These are phyloP conservation scores for Flammula alnicola DNA, from an alignment of 1,284 basidiomycete genomes.

Conservation along the genomic window DNA sequence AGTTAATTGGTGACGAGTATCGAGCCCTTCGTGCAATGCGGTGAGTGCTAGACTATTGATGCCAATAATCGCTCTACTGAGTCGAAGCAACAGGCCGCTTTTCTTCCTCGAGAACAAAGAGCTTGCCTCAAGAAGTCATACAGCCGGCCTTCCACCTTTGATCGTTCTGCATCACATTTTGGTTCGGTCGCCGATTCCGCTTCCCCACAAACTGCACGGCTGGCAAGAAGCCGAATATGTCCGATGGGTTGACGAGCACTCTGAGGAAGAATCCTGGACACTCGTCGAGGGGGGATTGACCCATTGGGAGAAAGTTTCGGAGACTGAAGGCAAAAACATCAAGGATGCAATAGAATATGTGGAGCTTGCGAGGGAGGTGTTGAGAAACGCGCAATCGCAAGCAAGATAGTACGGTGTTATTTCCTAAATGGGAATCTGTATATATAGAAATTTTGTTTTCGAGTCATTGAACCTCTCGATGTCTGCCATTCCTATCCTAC, in stretches of 20 bases:
- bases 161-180: conserved; percentile 91
- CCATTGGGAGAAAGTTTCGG: conserved; percentile 74
- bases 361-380: conserved; percentile 62
- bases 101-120: conserved; percentile 83
- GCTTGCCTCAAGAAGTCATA: conserved; percentile 68
- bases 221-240: conserved; percentile 96
- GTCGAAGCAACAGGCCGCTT: conserved; percentile 62
- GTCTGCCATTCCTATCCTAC: conserved; percentile 20
- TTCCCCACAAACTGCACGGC: conserved; percentile 86
- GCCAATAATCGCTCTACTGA: conserved; percentile 6
- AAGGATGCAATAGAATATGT: conserved; percentile 60
- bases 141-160: conserved; percentile 76
- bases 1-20: conserved; percentile 82
- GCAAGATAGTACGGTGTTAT: conserved; percentile 4
- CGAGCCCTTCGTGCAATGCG: conserved; percentile 79
- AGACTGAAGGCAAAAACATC: conserved; percentile 51
- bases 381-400: conserved; percentile 35
- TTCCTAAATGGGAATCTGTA: conserved; percentile 14
- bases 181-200: conserved; percentile 82
- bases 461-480: conserved; percentile 21
- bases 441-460: conserved; percentile 9
- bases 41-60: conserved; percentile 44
- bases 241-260: conserved; percentile 83
- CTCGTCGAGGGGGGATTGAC: conserved; percentile 71
- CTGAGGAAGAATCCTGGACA: conserved; percentile 70